Base-by-base conservation (phyloP, 495 filamentous ascomycete species). In the Trichoderma orchidacearum region DNA sequence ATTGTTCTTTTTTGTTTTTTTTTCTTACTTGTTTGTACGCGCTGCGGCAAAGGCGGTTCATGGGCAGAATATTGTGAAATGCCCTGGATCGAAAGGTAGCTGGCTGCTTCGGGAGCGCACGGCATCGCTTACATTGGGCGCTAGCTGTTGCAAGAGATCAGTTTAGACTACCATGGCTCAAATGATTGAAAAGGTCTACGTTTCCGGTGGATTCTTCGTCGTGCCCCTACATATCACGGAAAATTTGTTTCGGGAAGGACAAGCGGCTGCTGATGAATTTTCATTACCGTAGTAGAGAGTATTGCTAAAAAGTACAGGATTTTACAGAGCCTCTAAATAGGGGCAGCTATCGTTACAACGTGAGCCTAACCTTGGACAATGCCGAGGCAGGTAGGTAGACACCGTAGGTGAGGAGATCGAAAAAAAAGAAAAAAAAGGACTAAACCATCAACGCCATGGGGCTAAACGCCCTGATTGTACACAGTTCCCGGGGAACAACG, bases 31-130 rank as follows among this genome's bases (percentile, higher is more conserved):
- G 21, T 48, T 48, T 48, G 41, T 34, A 23, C 30, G 60, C 54
- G 28, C 41, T 55, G 48, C 52, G 56, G 58, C 59, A 27, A 57
- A 41, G 54, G 30, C 58, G 63, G 62, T 23, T 53, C 63, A 68
- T 67, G 62, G 74, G 80, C 82, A 84, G 82, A 85, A 85, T 85
- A 85, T 85, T 85, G 82, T 85, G 82, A 85, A 85, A 85, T 84
- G 81, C 79, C 55, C 35, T 58, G 51, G 23, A 58, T 25, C 55
- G 52, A 57, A 45, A 57, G 48, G 53, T 60, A 60, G 62, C 60
- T 60, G 57, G 58, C 59, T 58, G n/a, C n/a, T n/a, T n/a, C n/a
- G n/a, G n/a, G n/a, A n/a, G n/a, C n/a, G n/a, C n/a, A n/a, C n/a
- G n/a, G n/a, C n/a, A n/a, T n/a, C n/a, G n/a, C n/a, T n/a, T n/a